Percentiles rank a stretch among this genome's conserved stretches.
These are phyloP conservation scores for Debaryomycetaceae sp. DNA, from an alignment of 1,139 yeast genomes.

Conservation along the genomic window DNA sequence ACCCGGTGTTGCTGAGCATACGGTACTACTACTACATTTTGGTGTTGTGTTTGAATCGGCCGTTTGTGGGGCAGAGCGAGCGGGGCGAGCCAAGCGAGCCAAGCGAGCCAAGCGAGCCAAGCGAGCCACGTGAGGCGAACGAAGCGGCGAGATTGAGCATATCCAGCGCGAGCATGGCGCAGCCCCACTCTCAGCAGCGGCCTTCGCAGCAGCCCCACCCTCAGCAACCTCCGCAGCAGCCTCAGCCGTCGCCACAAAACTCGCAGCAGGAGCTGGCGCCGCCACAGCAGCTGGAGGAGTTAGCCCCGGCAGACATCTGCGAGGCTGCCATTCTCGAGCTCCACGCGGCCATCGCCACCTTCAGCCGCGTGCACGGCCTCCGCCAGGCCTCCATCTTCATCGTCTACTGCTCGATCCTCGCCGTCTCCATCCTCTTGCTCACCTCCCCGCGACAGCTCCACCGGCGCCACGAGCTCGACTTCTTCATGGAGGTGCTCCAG, in stretches of 20 bases:
- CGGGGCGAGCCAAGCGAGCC: no score
- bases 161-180: no score
- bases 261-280: slow-evolving; percentile 3
- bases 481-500: slow-evolving; percentile 34
- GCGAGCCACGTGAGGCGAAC: no score
- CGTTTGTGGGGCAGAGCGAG: no score
- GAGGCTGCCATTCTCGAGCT: slow-evolving; percentile 40
- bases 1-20: slow-evolving; percentile 48
- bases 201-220: no score
- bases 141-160: no score
- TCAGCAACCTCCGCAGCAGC: no score
- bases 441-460: slow-evolving; percentile 26
- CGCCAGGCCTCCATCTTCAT: slow-evolving; percentile 42
- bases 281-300: slow-evolving; percentile 7
- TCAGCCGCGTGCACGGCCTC: slow-evolving; percentile 37
- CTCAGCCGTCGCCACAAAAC: no score
- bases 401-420: slow-evolving; percentile 44
- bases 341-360: slow-evolving; percentile 32
- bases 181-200: no score
- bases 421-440: slow-evolving; percentile 41
- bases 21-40: slow-evolving; percentile 58
- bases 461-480: slow-evolving; percentile 26
- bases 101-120: no score
- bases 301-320: slow-evolving; percentile 34
- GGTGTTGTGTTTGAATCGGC: slow-evolving; percentile 53